phyloP scores from a whole-genome alignment of 2,329 filamentous ascomycete genomes.

The Aureobasidium sp. region DNA sequence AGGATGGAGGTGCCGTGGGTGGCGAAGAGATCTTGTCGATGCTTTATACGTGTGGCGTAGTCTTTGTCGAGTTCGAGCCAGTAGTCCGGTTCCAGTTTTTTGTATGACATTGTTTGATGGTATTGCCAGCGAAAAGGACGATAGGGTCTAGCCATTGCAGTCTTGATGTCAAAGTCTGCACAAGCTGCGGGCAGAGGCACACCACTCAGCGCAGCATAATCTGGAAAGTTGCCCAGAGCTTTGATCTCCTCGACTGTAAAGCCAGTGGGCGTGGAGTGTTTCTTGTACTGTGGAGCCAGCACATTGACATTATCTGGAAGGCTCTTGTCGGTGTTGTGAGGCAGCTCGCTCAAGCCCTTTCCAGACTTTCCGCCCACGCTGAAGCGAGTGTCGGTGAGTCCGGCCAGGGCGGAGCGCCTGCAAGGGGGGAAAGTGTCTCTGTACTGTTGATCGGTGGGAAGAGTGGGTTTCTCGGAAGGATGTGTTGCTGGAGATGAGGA shows the following conservation, averaged over 20 bases:
- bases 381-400: constrained; percentile 23
- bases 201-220: constrained; percentile 67
- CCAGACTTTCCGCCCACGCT: constrained; percentile 22
- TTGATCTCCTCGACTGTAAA: constrained; percentile 63
- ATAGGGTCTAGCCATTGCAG: constrained; percentile 64
- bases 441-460: constrained; percentile 28
- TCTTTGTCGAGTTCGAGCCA: constrained; percentile 81
- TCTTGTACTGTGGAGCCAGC: constrained; percentile 17
- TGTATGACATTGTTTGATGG: constrained; percentile 82
- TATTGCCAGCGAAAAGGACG: constrained; percentile 77
- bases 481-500: constrained; percentile 45
- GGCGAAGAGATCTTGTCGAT: constrained; percentile 58
- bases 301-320: constrained; percentile 20
- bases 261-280: constrained; percentile 51
- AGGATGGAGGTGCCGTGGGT: constrained; percentile 58
- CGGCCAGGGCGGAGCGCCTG: constrained; percentile 39
- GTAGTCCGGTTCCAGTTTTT: constrained; percentile 72
- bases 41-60: constrained; percentile 58
- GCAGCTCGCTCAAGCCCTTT: constrained; percentile 21
- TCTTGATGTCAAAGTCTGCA: constrained; percentile 57
- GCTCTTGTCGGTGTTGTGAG: constrained; percentile 18
- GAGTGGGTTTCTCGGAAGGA: constrained; percentile 18
- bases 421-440: constrained; percentile 46
- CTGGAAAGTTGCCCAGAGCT: constrained; percentile 65
- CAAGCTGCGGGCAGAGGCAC: constrained; percentile 62